Evolutionary conservation across 495 filamentous ascomycete species (phyloP).

Genomic region (Collariella sp.): DNA sequence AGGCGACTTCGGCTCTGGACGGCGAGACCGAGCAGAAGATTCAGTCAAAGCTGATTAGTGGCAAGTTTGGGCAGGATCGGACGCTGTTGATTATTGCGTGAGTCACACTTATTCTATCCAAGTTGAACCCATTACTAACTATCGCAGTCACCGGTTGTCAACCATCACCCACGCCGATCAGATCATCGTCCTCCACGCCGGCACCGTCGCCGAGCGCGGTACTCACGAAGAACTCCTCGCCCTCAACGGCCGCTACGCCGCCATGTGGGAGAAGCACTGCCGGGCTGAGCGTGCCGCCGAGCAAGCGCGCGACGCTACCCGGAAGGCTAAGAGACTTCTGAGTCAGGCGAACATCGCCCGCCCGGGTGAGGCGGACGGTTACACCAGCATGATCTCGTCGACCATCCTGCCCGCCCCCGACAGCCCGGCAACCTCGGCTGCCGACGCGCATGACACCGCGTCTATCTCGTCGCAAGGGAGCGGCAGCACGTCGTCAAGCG

Average conservation of each 20-base stretch:
- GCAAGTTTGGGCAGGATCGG: conserved; percentile 67
- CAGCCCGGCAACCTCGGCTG: conserved; percentile 4
- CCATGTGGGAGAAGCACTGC: conserved; percentile 96
- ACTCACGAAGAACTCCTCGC: conserved; percentile 79
- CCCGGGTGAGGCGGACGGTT: conserved; percentile 22
- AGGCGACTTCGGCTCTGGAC: conserved; percentile 92
- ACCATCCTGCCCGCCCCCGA: conserved; percentile 20
- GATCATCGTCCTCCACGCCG: conserved; percentile 84
- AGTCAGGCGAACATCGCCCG: conserved; percentile 35
- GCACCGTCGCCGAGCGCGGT: conserved; percentile 73
- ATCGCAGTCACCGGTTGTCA: conserved; percentile 66
- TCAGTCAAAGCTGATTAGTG: conserved; percentile 72
- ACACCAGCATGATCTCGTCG: conserved; percentile 28
- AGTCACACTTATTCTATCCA: conserved; percentile 18
- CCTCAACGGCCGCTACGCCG: conserved; percentile 68
- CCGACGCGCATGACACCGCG: conserved; percentile 10
- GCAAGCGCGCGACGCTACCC: conserved; percentile 52
- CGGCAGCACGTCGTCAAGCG: conserved; percentile 11
- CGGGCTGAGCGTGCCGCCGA: conserved; percentile 75
- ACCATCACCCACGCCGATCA: conserved; percentile 93
- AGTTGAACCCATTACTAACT: neutral
- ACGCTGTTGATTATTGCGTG: conserved; percentile 64
- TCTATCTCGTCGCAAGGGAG: conserved; percentile 16
- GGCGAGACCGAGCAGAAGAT: conserved; percentile 96
- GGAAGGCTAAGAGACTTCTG: conserved; percentile 48